Evolutionary conservation across 108 stramenopile species (phyloP), one percentile per base, ranked within the genome.

Genomic region (Epipyxis sp.): DNA sequence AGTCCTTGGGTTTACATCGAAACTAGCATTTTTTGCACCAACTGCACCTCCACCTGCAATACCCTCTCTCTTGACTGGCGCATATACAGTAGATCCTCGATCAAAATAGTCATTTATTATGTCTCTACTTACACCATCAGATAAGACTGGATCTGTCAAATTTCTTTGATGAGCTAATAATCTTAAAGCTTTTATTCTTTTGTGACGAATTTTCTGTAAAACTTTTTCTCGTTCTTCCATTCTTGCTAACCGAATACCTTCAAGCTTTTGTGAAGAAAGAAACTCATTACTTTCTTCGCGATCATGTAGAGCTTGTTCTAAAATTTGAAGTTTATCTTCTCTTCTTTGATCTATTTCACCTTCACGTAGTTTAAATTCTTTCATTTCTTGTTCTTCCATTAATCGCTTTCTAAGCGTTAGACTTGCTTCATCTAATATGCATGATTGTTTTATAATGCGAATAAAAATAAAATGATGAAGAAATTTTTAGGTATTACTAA

Each of bases 381-480:
- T 69, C 79, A 84, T 59, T 62, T 83, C 84, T 76, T 84, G 84
- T 42, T 40, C 68, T 61, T 84, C 84, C 89, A 90, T 87, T 30
- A 90, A 78, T 39, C 43, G 30, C 59, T 89, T 87, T 0, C 89
- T 80, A 2, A 87, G 32, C 0, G 27, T 50, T 0, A 90, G 82
- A 27, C 59, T 59, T 10, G 87, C 88, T 58, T 90, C 89, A 76
- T 90, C 89, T n/a, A n/a, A n/a, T n/a, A n/a, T n/a, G n/a, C n/a
- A n/a, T n/a, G n/a, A n/a, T n/a, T n/a, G n/a, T n/a, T n/a, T n/a
- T n/a, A n/a, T n/a, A n/a, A n/a, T n/a, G n/a, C n/a, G n/a, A n/a
- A n/a, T n/a, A n/a, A n/a, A n/a, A n/a, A n/a, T n/a, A n/a, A n/a
- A n/a, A n/a, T n/a, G n/a, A n/a, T n/a, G n/a, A n/a, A n/a, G n/a